Evolutionary conservation across 208 protist genomes (phyloP), one percentile per base, ranked within the genome.

Genomic region (Vickermania spadyakhi): DNA sequence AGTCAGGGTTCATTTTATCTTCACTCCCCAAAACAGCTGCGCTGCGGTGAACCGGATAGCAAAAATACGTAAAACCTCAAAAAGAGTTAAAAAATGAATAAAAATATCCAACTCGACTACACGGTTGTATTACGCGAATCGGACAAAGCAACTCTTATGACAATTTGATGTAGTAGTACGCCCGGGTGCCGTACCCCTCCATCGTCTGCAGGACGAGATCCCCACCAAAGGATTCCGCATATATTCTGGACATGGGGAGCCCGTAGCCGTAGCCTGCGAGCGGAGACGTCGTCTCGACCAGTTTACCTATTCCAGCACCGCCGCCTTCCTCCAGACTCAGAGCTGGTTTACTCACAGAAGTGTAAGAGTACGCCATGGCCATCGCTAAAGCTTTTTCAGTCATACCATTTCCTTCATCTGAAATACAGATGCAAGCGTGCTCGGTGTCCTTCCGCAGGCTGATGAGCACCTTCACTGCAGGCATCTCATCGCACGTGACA

Each of bases 201-300:
- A 98, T 93, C 4, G 86, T 89, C 53, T 94, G 89, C 4, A 98
- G 52, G 21, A 84, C 56, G 2, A 98, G 75, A 64, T 98, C 96
- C 4, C 96, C 96, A 30, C 87, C 92, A 69, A 97, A 96, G 7
- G 90, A 84, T 42, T 78, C 78, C 25, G 94, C 91, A 75, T 98
- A 98, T 31, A 97, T 72, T 27, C 91, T 79, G 3, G 81, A 90
- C 69, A 98, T 84, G 0, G 96, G 96, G 28, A 98, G 68, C 2
- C 96, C 96, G 64, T 97, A 97, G 0, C 96, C 96, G 53, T 96
- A 97, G 14, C 96, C 96, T 22, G 96, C 96, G 7, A 98, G 63
- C 18, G 86, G 82, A 0, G 88, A 76, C 0, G 58, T 66, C 0
- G 55, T 21, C 23, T 31, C 54, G 0, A 58, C 28, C n/a, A 53